Conservation (phyloP, 1,139 yeast genomes). For the Geotrichum carabidarum region DNA sequence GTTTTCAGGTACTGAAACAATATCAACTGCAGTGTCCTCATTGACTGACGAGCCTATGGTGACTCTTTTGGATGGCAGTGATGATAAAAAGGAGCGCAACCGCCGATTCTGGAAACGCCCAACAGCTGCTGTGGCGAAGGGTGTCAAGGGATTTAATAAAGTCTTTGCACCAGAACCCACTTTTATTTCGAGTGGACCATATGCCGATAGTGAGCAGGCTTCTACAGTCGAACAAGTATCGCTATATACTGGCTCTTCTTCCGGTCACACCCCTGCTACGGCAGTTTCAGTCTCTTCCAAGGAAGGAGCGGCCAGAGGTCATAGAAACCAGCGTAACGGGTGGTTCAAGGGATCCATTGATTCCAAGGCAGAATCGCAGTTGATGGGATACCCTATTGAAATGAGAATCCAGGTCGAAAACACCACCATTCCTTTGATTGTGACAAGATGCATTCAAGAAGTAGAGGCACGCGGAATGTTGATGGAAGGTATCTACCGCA, state of each 20-base stretch:
- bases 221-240: slow-evolving; percentile 21
- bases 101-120: slow-evolving; percentile 39
- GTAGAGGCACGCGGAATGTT: slow-evolving; percentile 71
- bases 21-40: slow-evolving; percentile 2
- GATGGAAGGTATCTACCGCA: slow-evolving; percentile 83
- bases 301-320: slow-evolving; percentile 5
- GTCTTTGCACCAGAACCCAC: slow-evolving; percentile 33
- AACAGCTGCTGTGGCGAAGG: slow-evolving; percentile 31
- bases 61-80: slow-evolving; percentile 32
- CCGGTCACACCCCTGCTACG: slow-evolving; percentile 6
- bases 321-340: slow-evolving; percentile 14
- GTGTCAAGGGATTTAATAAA: slow-evolving; percentile 35
- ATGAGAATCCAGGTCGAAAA: slow-evolving; percentile 50
- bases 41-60: slow-evolving; percentile 32
- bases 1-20: background rate
- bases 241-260: slow-evolving; percentile 7
- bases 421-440: slow-evolving; percentile 59
- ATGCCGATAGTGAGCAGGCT: slow-evolving; percentile 13
- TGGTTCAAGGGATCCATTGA: slow-evolving; percentile 20
- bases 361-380: slow-evolving; percentile 10
- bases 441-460: slow-evolving; percentile 68
- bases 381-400: slow-evolving; percentile 31
- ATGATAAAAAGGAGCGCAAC: slow-evolving; percentile 26
- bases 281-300: background rate
- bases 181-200: slow-evolving; percentile 10